Base-by-base conservation (phyloP, 495 filamentous ascomycete species). In the Tricharina praecox region DNA sequence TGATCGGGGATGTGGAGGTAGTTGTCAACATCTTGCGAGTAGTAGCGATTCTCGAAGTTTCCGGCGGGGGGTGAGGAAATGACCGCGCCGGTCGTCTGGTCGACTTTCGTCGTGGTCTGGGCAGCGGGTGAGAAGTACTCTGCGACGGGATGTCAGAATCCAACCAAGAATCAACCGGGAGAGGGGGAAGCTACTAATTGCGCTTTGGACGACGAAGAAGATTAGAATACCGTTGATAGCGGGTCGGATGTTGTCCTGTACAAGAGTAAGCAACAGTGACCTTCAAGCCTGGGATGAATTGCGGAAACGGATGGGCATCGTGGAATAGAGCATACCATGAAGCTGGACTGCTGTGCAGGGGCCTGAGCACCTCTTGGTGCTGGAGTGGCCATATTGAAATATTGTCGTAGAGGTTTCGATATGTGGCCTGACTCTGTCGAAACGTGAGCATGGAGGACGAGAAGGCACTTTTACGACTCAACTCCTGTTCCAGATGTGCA, bases 1-100 rank as follows among this genome's bases (percentile, higher is more conserved):
- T 69, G 65, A 48, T 87, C 76, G 21, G 90, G 88, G 44, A 90
- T 66, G 18, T 69, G 62, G 60, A 72, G 85, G 67, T 83, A 90
- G 24, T 71, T 58, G 33, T 76, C 71, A 45, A 78, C 76, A 18
- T 70, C 65, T 52, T 79, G 65, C 52, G 75, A 66, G 23, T 55
- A 65, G 32, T 86, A 72, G 13, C 62, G 65, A 43, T 62, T 63
- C 4, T 54, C 51, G 41, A 58, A 58, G 19, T n/a, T 38, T 25
- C 34, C 45, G 18, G 56, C 48, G 10, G 55, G 39, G 64, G 63
- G 51, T 64, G 63, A 61, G 41, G 64, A 63, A 26, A 70, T 63
- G 41, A 66, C 64, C 52, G 70, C 57, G 8, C 61, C 49, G 26
- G 68, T 65, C 19, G 67, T 70, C 24, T 63, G 63, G 51, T 72